Conservation (phyloP, 495 filamentous ascomycete genomes). For the Neurospora sp. region DNA sequence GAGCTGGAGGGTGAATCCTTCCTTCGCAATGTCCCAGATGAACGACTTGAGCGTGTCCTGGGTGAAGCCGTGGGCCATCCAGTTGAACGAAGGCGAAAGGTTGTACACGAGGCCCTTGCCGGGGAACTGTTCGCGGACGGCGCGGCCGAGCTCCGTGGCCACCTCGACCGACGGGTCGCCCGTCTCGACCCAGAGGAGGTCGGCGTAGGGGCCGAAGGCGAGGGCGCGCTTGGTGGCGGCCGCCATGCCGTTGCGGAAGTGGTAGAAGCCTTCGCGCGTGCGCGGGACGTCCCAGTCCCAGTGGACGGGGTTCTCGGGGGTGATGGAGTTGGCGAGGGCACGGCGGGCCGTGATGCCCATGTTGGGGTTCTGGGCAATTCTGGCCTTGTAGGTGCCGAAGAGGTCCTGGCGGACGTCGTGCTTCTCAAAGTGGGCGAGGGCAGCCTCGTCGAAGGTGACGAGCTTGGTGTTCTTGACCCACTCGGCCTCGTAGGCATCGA, state of each 20-base stretch:
- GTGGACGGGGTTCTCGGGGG: constrained; percentile 46
- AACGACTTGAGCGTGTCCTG: constrained; percentile 71
- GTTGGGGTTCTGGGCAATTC: constrained; percentile 52
- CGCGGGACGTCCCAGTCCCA: constrained; percentile 91
- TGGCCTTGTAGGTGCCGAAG: constrained; percentile 53
- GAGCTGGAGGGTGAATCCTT: constrained; percentile 90
- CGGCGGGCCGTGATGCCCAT: constrained; percentile 68
- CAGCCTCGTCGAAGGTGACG: constrained; percentile 86
- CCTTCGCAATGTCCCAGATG: constrained; percentile 88
- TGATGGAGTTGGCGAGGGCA: constrained; percentile 52
- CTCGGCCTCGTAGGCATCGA: constrained; percentile 73
- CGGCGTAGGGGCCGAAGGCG: constrained; percentile 78
- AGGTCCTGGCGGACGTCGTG: constrained; percentile 49
- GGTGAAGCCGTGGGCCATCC: constrained; percentile 89
- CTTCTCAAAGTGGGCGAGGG: constrained; percentile 57
- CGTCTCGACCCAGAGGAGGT: constrained; percentile 96
- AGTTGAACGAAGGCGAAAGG: constrained; percentile 92
- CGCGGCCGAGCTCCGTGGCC: constrained; percentile 58
- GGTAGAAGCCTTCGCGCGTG: constrained; percentile 92
- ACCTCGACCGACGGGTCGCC: constrained; percentile 75
- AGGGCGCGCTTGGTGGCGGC: constrained; percentile 50
- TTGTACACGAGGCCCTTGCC: constrained; percentile 94
- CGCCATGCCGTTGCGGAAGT: constrained; percentile 78
- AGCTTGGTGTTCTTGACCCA: constrained; percentile 86
- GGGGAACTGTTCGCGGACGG: constrained; percentile 55